These are phyloP conservation scores for Letharia columbiana DNA, from an alignment of 495 filamentous ascomycete species.

Conservation along the genomic window DNA sequence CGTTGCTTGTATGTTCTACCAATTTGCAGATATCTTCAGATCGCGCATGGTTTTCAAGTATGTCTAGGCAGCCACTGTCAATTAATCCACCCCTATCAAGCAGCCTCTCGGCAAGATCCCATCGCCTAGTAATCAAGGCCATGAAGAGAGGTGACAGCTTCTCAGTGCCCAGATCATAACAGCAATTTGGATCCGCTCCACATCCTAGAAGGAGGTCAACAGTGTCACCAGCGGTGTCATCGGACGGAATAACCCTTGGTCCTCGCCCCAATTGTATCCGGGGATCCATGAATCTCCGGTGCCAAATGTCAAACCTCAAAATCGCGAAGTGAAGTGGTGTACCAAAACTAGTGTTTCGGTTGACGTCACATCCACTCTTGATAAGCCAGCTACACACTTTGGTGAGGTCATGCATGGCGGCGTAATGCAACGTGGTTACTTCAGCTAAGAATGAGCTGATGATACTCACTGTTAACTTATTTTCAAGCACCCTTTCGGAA, in stretches of 20 bases:
- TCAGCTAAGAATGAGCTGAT: not conserved
- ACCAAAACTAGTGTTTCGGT: constrained; percentile 15
- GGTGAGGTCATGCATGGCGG: not conserved
- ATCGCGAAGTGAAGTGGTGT: constrained; percentile 22
- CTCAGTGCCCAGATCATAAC: not conserved
- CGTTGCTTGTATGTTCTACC: not conserved
- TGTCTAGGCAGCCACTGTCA: not conserved
- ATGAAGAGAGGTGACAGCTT: not conserved
- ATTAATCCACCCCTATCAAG: not conserved
- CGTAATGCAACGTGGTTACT: constrained; percentile 18
- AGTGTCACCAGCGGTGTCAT: not conserved
- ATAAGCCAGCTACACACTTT: constrained; percentile 7
- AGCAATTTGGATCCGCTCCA: constrained; percentile 13
- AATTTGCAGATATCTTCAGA: not conserved
- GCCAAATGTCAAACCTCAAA: not conserved
- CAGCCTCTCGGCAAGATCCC: not conserved
- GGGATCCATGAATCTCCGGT: too few species aligned
- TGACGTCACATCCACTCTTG: constrained; percentile 8
- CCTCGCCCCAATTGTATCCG: too few species aligned
- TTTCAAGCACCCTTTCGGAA: too few species aligned
- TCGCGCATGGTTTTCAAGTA: not conserved
- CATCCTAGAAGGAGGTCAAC: constrained; percentile 12
- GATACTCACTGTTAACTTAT: too few species aligned
- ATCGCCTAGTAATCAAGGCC: not conserved
- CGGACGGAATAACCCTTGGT: too few species aligned